Evolutionary conservation across 2,329 filamentous ascomycete species (phyloP), one percentile per base, ranked within the genome.

Genomic region (Monilinia laxa): DNA sequence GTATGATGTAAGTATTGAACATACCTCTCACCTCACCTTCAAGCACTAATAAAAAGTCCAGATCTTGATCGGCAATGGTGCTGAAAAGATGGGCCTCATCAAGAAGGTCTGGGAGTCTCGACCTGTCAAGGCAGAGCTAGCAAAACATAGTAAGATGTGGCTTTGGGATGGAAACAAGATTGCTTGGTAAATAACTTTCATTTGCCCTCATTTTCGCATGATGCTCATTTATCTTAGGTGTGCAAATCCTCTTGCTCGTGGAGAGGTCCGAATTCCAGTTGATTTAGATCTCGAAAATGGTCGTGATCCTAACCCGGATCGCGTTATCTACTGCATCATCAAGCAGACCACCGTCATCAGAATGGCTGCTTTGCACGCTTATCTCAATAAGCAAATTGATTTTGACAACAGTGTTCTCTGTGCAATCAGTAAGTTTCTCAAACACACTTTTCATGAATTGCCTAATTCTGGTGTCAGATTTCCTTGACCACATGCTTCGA

Each of bases 401-500:
- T 90, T 90, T 76, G 85, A 90, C 74, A 86, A 85, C 49, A 79
- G 83, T 25, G 87, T 94, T 25, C 83, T 94, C 10, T 91, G 95
- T 74, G 89, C 90, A 18, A 86, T 98, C 77, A 97, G 83, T 86
- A 77, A 78, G 81, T 79, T 18, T 16, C 51, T 18, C 58, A 47
- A 16, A 6, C 20, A 9, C 38, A 42, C 5, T 10, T 25, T 45
- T 54, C 20, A 25, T 64, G 42, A 23, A 58, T 55, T 23, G 45
- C 40, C 56, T 60, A 56, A 31, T 25, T 71, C 20, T 16, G 20
- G 58, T 63, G 38, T 11, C 47, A 85, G 83, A 90, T 76, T 97
- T 97, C 74, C 81, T 97, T 5, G 95, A 99, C 70, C 95, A 99
- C 75, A 81, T 94, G 10, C 82, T 99, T 65, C 91, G 95, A 5